Percentiles rank a stretch among this genome's conserved stretches.
These are phyloP conservation scores for Ophiocordyceps australis DNA, from an alignment of 2,329 filamentous ascomycete species.

Conservation along the genomic window DNA sequence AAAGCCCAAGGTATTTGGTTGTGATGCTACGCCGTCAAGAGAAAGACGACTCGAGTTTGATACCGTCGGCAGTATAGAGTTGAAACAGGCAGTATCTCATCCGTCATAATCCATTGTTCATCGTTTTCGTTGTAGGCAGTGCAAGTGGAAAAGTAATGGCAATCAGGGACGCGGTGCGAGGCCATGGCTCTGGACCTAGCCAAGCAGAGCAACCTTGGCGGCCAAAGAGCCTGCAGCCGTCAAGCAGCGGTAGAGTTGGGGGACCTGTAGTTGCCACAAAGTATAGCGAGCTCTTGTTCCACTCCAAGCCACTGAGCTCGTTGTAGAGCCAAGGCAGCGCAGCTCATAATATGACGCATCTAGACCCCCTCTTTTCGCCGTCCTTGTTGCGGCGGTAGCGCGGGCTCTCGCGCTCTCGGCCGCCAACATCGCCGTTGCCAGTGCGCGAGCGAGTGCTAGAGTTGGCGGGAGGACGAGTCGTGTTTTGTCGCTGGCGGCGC, in stretches of 20 bases:
- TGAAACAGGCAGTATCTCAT: no score
- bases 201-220: no score
- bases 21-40: no score
- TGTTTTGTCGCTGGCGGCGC: constrained; percentile 57
- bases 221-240: no score
- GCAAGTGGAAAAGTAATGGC: no score
- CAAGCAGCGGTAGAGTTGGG: no score
- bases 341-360: constrained; percentile 21
- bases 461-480: constrained; percentile 18
- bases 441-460: constrained; percentile 18
- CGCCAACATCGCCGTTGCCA: constrained; percentile 15
- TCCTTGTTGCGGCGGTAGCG: constrained; percentile 15
- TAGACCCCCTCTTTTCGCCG: constrained; percentile 16
- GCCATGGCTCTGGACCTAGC: no score
- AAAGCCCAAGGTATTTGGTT: no score
- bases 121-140: not conserved
- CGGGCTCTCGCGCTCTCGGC: constrained; percentile 12
- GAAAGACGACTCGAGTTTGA: constrained; percentile 5
- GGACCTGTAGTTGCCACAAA: no score
- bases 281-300: no score
- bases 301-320: no score
- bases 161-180: no score
- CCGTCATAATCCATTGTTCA: constrained; percentile 3
- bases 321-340: constrained; percentile 1
- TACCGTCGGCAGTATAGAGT: constrained; percentile 1